Percentiles rank a stretch among this genome's conserved stretches.
Evolutionary conservation across 2,329 filamentous ascomycete genomes (phyloP).

Genomic region (Knufia petricola): DNA sequence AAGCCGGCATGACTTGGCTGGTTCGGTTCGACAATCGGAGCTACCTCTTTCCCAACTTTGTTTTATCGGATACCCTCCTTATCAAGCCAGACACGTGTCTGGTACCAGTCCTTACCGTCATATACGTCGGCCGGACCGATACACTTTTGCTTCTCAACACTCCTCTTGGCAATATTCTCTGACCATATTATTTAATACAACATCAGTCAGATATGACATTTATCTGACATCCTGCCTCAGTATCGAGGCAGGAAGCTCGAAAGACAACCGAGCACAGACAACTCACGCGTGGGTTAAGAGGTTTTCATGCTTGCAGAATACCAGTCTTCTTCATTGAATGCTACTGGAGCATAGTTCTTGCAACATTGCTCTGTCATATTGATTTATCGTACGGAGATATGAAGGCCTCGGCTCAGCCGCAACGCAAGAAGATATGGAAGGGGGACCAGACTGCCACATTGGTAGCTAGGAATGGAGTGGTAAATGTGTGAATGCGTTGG

Average conservation of each 20-base stretch:
- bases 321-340: constrained; percentile 25
- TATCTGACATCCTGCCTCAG: constrained; percentile 3
- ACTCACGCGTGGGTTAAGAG: constrained; percentile 5
- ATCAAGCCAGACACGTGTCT: not conserved
- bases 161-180: constrained; percentile 9
- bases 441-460: not conserved
- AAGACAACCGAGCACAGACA: constrained; percentile 9
- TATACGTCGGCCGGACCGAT: constrained; percentile 5
- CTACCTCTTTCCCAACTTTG: constrained; percentile 1
- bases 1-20: constrained; percentile 15
- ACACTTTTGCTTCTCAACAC: constrained; percentile 5
- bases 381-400: constrained; percentile 22
- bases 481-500: not conserved
- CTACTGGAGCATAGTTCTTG: constrained; percentile 19
- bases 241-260: not conserved
- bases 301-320: constrained; percentile 6
- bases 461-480: constrained; percentile 6
- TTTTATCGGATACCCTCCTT: constrained; percentile 8
- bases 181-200: constrained; percentile 11
- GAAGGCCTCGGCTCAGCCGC: not conserved
- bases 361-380: constrained; percentile 23
- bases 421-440: not conserved
- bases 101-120: constrained; percentile 8
- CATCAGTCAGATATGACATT: constrained; percentile 8
- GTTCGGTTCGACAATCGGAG: constrained; percentile 17